Conservation (phyloP, 805 yeast genomes). For the Schwanniomyces occidentalis region DNA sequence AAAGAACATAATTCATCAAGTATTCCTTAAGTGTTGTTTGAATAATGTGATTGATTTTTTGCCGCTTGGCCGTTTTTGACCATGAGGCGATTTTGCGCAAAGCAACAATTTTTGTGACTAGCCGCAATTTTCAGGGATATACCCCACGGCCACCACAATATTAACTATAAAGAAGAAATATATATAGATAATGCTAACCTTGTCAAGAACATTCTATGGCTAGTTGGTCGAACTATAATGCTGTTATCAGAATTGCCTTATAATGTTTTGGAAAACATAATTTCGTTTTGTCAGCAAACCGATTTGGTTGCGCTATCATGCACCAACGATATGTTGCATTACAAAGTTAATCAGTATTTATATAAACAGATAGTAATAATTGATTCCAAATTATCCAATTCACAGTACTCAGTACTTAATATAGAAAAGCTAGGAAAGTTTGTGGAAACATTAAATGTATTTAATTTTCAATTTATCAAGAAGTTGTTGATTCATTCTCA, state of each 20-base stretch:
- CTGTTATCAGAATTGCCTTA: conserved; percentile 10
- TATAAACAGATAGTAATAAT: conserved; percentile 12
- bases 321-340: conserved; percentile 7
- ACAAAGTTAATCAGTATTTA: conserved; percentile 9
- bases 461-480: conserved; percentile 8
- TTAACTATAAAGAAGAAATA: no score
- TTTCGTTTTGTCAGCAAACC: conserved; percentile 4
- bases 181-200: no score
- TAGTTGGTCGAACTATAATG: no score
- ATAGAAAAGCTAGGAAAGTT: conserved; percentile 7
- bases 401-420: conserved; percentile 7
- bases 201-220: no score
- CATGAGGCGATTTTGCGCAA: no score
- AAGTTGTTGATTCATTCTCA: conserved; percentile 14
- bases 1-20: no score
- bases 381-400: conserved; percentile 4
- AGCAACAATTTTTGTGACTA: no score
- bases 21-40: no score
- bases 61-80: no score
- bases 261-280: conserved; percentile 11
- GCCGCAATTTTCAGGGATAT: no score
- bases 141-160: no score
- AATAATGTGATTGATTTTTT: no score
- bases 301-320: conserved; percentile 9
- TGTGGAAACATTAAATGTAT: conserved; percentile 4